phyloP scores from a whole-genome alignment of 2,329 filamentous ascomycete species.

The Fusarium siculi region DNA sequence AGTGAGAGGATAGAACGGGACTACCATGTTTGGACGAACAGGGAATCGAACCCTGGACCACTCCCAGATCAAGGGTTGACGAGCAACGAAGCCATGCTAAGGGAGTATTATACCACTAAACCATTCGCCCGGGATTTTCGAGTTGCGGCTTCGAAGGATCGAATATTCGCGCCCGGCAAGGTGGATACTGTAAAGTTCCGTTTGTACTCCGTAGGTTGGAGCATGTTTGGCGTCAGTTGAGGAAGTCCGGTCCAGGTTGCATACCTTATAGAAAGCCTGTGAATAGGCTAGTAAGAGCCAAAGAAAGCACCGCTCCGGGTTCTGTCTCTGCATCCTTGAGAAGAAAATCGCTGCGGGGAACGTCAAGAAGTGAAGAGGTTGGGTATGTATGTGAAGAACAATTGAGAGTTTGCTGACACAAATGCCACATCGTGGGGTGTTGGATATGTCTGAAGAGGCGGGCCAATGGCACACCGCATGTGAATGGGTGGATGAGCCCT shows the following conservation, averaged over 20 bases:
- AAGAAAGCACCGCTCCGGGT: background rate
- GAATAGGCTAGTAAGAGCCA: background rate
- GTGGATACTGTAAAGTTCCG: background rate
- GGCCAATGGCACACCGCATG: conserved; percentile 2
- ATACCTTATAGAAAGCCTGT: background rate
- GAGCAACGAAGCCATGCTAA: conserved; percentile 33
- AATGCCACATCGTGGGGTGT: conserved; percentile 4
- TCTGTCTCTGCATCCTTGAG: background rate
- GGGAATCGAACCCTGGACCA: conserved; percentile 42
- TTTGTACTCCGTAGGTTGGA: background rate
- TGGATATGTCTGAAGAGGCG: conserved; percentile 2
- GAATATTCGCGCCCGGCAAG: conserved; percentile 7
- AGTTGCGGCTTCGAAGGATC: background rate
- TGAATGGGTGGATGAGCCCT: conserved; percentile 9
- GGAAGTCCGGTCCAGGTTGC: background rate
- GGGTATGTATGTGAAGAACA: conserved; percentile 27
- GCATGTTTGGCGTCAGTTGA: background rate
- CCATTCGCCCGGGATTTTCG: conserved; percentile 40
- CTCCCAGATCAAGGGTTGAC: conserved; percentile 1
- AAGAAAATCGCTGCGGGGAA: background rate
- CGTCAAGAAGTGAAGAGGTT: conserved; percentile 1
- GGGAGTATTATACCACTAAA: conserved; percentile 46
- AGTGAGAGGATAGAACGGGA: conserved; percentile 17
- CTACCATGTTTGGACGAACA: conserved; percentile 38
- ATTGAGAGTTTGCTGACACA: conserved; percentile 8